These are phyloP conservation scores for Leucosporidium yakuticum DNA, from an alignment of 768 basidiomycete species.

Conservation along the genomic window DNA sequence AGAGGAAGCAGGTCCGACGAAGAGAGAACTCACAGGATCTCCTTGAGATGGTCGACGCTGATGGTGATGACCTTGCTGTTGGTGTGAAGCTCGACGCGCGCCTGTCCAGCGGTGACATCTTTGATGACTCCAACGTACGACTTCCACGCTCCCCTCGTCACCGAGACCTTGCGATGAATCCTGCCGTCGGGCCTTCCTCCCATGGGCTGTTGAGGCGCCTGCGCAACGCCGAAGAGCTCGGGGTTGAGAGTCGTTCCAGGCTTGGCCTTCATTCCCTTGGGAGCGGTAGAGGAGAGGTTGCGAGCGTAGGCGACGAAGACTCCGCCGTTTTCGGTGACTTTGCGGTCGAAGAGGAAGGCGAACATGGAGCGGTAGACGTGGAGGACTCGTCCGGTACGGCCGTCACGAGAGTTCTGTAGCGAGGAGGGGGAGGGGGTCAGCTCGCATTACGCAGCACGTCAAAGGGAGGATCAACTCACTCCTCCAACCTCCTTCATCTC, in stretches of 20 bases:
- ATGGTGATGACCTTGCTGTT: constrained; percentile 84
- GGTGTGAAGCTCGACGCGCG: constrained; percentile 82
- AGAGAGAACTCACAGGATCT: constrained; percentile 10
- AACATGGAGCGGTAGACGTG: constrained; percentile 92
- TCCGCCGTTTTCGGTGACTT: constrained; percentile 82
- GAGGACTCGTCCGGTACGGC: constrained; percentile 79
- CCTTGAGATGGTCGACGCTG: constrained; percentile 29
- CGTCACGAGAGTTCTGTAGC: constrained; percentile 46
- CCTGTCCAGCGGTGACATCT: constrained; percentile 80
- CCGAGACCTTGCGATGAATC: constrained; percentile 62
- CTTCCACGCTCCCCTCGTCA: constrained; percentile 83
- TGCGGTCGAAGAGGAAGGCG: constrained; percentile 89
- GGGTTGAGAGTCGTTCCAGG: constrained; percentile 64
- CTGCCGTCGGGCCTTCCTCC: constrained; percentile 25
- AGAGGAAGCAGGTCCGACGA: not conserved
- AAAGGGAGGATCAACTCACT: constrained; percentile 51
- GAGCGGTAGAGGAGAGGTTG: constrained; percentile 73
- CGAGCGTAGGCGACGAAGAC: constrained; percentile 88
- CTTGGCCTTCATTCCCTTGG: constrained; percentile 73
- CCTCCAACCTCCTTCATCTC: constrained; percentile 88
- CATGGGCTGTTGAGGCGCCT: constrained; percentile 46
- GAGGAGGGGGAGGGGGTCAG: constrained; percentile 2
- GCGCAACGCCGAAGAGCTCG: constrained; percentile 68
- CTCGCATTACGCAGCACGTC: not conserved
- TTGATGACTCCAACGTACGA: constrained; percentile 87